These are phyloP conservation scores for Halophytophthora polymorphica DNA, from an alignment of 352 stramenopile genomes.

Conservation along the genomic window DNA sequence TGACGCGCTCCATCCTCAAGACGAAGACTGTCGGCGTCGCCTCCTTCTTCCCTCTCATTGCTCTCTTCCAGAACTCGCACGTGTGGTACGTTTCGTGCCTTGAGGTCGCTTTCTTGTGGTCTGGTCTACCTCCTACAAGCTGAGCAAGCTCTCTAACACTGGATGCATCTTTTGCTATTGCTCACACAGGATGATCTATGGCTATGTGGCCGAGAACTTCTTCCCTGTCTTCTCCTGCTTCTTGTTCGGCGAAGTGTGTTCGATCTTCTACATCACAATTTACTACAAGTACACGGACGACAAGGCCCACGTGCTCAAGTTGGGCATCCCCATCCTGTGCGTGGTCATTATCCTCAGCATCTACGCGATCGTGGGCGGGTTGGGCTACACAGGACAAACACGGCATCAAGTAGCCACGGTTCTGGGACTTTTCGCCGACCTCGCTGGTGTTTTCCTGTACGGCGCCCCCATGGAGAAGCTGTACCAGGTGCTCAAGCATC, in stretches of 20 bases:
- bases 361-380: slow-evolving; percentile 24
- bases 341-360: slow-evolving; percentile 16
- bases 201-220: not conserved
- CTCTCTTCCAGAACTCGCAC: not conserved
- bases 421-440: slow-evolving; percentile 14
- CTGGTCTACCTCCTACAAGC: too few relatives aligned
- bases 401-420: slow-evolving; percentile 7
- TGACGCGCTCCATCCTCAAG: not conserved
- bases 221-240: not conserved
- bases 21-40: not conserved
- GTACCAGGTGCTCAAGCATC: slow-evolving; percentile 19
- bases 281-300: not conserved
- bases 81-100: too few relatives aligned
- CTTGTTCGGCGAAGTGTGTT: not conserved
- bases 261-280: not conserved
- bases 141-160: too few relatives aligned
- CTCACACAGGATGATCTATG: too few relatives aligned
- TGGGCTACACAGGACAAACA: slow-evolving; percentile 18
- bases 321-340: slow-evolving; percentile 6
- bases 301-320: slow-evolving; percentile 10
- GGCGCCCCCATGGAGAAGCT: slow-evolving; percentile 24
- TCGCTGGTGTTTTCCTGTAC: slow-evolving; percentile 25
- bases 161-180: too few relatives aligned
- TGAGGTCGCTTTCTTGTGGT: too few relatives aligned
- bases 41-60: not conserved